Base-by-base conservation (phyloP, 805 yeast genomes). In the Lachancea mirantina region DNA sequence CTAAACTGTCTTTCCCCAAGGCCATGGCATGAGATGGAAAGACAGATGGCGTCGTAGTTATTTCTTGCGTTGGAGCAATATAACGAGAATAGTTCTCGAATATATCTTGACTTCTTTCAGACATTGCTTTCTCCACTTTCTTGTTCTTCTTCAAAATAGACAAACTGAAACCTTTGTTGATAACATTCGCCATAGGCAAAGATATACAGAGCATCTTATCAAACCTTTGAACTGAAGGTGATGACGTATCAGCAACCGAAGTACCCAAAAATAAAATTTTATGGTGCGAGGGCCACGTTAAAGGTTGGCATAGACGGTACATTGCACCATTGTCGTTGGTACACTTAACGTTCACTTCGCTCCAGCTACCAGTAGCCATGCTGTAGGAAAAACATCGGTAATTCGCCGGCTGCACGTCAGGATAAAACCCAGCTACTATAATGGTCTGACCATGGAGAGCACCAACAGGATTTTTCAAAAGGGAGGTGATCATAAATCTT, bases 21-120 rank as follows among this genome's bases (percentile, higher is more conserved):
- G 88, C 81, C 38, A 82, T 77, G 0, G 92, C 87, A 34, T 79
- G 74, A 1, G 84, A 76, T 2, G 88, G 84, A 45, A 82, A 78
- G 0, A 78, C 80, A 1, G 87, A 75, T 28, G 76, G 61, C 23
- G 78, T 72, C 2, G 82, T 75, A 16, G 82, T 73, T 43, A 78
- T 68, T 37, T 75, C 78, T 6, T 74, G 63, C 18, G 76, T 74
- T 1, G 89, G 89, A 0, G 88, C 84, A 17, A 79, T 75, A 52
- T 81, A 81, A 43, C 77, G 76, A 11, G 84, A 78, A 47, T 82
- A 83, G 19, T 75, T 84, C 32, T 72, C 80, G 50, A 81, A 82
- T 28, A 53, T 54, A 6, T 38, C 41, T n/a, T 28, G 30, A n/a
- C 34, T 33, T 4, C 22, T 21, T 11, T 25, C 30, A 4, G 20